phyloP scores from a whole-genome alignment of 805 yeast genomes.

The Kodamaea laetipori region DNA sequence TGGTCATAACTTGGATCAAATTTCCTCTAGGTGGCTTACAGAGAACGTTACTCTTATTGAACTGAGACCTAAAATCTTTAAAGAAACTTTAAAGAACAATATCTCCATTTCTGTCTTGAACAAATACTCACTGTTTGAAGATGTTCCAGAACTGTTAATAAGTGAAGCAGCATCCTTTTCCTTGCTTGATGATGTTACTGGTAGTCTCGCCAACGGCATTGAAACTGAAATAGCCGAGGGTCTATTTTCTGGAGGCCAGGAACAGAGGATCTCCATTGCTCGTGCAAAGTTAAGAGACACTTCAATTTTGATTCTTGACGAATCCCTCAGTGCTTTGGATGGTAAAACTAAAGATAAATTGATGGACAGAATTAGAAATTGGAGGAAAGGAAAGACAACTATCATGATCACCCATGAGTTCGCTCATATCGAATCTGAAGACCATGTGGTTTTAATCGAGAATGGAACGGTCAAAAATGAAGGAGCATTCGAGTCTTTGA shows the following conservation, averaged over 20 bases:
- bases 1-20: slow-evolving; percentile 44
- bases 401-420: slow-evolving; percentile 80
- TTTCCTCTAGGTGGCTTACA: slow-evolving; percentile 55
- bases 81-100: slow-evolving; percentile 63
- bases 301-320: slow-evolving; percentile 81
- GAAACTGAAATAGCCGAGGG: slow-evolving; percentile 52
- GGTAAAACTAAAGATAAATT: slow-evolving; percentile 45
- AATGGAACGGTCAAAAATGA: slow-evolving; percentile 50
- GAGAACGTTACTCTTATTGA: slow-evolving; percentile 72
- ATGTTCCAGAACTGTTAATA: slow-evolving; percentile 23
- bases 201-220: slow-evolving; percentile 53
- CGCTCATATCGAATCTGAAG: slow-evolving; percentile 55
- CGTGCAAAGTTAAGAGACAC: slow-evolving; percentile 75
- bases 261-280: slow-evolving; percentile 81
- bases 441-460: slow-evolving; percentile 59
- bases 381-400: slow-evolving; percentile 74
- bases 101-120: slow-evolving; percentile 51
- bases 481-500: slow-evolving; percentile 10
- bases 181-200: slow-evolving; percentile 50
- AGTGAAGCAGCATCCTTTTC: slow-evolving; percentile 55
- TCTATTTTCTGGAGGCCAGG: slow-evolving; percentile 85
- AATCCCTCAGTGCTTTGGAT: slow-evolving; percentile 83
- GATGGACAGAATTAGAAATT: slow-evolving; percentile 51
- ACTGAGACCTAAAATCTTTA: slow-evolving; percentile 68
- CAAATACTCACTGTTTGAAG: slow-evolving; percentile 20